These are phyloP conservation scores for Xylaria sp. DNA, from an alignment of 495 filamentous ascomycete genomes.

Conservation along the genomic window DNA sequence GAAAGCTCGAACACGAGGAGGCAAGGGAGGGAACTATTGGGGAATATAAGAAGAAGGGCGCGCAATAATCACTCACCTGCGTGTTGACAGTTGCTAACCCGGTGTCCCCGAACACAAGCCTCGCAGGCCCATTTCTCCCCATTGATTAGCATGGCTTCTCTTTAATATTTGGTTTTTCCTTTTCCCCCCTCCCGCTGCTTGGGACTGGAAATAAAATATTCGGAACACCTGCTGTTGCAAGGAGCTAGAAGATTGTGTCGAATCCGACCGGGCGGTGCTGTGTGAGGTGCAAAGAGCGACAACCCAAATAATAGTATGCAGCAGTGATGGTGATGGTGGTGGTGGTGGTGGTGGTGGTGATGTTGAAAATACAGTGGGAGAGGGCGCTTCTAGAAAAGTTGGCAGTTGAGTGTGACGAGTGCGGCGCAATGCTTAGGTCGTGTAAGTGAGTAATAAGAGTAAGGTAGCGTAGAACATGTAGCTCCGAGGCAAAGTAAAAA, in stretches of 20 bases:
- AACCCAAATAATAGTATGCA: neutral
- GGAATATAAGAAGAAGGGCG: constrained; percentile 13
- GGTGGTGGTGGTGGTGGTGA: neutral
- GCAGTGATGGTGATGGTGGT: neutral
- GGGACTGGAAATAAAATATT: neutral
- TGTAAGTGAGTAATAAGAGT: constrained; percentile 30
- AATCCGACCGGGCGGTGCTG: constrained; percentile 8
- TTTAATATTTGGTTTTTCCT: neutral
- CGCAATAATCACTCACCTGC: constrained; percentile 62
- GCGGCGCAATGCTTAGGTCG: neutral
- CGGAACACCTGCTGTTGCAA: constrained; percentile 16
- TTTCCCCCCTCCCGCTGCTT: constrained; percentile 1
- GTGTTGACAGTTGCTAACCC: constrained; percentile 94
- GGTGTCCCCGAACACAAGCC: constrained; percentile 91
- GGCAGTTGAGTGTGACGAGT: neutral
- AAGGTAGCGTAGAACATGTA: constrained; percentile 23
- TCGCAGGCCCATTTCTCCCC: constrained; percentile 93
- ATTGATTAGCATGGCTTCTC: constrained; percentile 75
- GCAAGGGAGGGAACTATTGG: constrained; percentile 36
- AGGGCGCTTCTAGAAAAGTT: constrained; percentile 12
- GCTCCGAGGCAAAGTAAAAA: constrained; percentile 33
- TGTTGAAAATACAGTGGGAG: neutral
- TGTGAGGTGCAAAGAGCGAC: constrained; percentile 2
- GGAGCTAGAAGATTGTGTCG: neutral
- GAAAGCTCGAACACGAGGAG: neutral